These are phyloP conservation scores for Saccharomyces eubayanus DNA, from an alignment of 805 yeast species.

Conservation along the genomic window DNA sequence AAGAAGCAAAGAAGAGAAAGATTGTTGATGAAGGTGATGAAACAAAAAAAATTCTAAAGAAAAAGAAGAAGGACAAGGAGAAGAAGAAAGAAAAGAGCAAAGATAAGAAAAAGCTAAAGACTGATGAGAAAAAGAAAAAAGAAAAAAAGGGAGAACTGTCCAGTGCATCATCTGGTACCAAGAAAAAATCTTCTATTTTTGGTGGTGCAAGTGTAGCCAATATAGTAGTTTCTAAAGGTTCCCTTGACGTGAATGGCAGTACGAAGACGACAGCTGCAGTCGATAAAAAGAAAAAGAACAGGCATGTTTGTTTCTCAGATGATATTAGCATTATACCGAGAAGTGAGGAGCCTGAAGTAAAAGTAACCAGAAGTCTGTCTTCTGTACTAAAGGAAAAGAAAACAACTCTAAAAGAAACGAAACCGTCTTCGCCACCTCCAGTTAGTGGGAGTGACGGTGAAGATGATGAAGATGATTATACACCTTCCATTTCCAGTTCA, in stretches of 20 bases:
- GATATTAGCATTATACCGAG: constrained; percentile 9
- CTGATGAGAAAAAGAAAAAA: not conserved
- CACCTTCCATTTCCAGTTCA: not conserved
- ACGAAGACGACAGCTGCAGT: constrained; percentile 1
- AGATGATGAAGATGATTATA: not conserved
- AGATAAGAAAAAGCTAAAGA: constrained; percentile 1
- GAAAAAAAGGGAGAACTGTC: not conserved
- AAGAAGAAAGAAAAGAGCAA: constrained; percentile 1
- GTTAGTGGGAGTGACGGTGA: not conserved
- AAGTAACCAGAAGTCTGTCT: not conserved
- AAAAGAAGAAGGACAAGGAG: constrained; percentile 2
- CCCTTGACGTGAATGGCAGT: constrained; percentile 13
- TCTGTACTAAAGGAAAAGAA: not conserved
- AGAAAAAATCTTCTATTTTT: constrained; percentile 29
- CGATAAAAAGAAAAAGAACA: constrained; percentile 4
- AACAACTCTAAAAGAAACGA: not conserved
- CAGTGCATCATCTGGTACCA: constrained; percentile 13
- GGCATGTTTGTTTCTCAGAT: constrained; percentile 21
- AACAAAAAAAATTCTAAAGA: constrained; percentile 3
- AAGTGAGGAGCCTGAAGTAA: not conserved
- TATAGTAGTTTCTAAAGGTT: constrained; percentile 2
- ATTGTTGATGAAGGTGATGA: constrained; percentile 1
- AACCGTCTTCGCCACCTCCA: not conserved
- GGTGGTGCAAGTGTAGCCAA: constrained; percentile 16
- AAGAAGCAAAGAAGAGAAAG: constrained; percentile 5